phyloP scores from a whole-genome alignment of 768 basidiomycete species.

The Sporobolomyces phaffii region DNA sequence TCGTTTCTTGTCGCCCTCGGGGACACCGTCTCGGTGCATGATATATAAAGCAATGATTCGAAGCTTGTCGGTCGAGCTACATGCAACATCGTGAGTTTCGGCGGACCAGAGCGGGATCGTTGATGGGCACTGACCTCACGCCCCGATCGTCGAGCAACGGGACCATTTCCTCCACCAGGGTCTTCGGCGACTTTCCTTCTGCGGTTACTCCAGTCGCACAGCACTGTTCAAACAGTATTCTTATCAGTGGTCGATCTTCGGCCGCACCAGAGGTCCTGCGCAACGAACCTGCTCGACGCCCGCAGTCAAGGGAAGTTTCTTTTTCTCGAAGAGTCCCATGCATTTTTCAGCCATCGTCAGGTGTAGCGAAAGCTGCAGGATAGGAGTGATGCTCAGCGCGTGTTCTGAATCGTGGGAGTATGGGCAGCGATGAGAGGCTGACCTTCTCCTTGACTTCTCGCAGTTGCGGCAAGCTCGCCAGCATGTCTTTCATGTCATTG shows the following conservation, averaged over 20 bases:
- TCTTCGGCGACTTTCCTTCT: slow-evolving; percentile 91
- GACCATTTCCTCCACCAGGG: slow-evolving; percentile 96
- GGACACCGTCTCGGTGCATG: slow-evolving; percentile 88
- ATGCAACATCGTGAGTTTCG: too few species aligned
- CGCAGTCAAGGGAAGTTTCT: slow-evolving; percentile 73
- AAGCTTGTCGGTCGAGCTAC: slow-evolving; percentile 82
- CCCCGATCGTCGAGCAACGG: slow-evolving; percentile 82
- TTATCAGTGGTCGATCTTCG: neutral
- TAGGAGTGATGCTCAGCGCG: neutral
- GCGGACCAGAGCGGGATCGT: neutral
- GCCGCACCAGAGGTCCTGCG: neutral
- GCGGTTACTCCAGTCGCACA: slow-evolving; percentile 87
- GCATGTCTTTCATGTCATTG: slow-evolving; percentile 99
- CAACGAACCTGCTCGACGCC: slow-evolving; percentile 75
- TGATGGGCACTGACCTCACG: slow-evolving; percentile 56
- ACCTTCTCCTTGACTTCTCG: slow-evolving; percentile 94
- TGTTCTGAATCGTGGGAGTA: neutral
- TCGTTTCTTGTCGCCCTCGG: slow-evolving; percentile 92
- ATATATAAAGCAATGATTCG: slow-evolving; percentile 94
- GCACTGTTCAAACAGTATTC: slow-evolving; percentile 53
- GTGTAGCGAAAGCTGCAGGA: slow-evolving; percentile 78
- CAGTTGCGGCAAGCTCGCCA: slow-evolving; percentile 87
- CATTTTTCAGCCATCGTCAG: slow-evolving; percentile 96
- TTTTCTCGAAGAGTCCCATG: slow-evolving; percentile 84
- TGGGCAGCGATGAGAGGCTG: neutral